Percentiles rank a stretch among this genome's conserved stretches.
Conservation (phyloP, 2,329 filamentous ascomycete species). For the Talaromyces sp. region DNA sequence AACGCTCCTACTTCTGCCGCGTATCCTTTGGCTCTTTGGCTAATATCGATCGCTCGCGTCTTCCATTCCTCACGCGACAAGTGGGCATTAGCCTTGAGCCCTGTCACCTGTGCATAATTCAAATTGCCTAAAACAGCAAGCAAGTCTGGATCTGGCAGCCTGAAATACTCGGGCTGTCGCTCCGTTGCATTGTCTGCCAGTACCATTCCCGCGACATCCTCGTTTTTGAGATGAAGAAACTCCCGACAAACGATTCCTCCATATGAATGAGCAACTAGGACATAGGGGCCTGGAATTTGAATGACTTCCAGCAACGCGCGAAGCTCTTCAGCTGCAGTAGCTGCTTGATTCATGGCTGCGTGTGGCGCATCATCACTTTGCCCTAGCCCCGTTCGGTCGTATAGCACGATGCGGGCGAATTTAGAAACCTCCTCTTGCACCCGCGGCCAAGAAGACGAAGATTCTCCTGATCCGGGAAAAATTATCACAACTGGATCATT, state of each 20-base stretch:
- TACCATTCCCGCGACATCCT: conserved; percentile 31
- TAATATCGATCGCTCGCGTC: conserved; percentile 24
- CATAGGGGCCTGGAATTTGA: conserved; percentile 21
- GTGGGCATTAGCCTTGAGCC: conserved; percentile 22
- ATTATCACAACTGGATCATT: conserved; percentile 28
- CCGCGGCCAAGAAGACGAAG: conserved; percentile 27
- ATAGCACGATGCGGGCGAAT: conserved; percentile 27
- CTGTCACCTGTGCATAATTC: conserved; percentile 27
- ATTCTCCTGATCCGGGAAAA: conserved; percentile 32
- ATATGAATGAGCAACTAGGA: conserved; percentile 37
- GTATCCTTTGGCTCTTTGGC: conserved; percentile 16
- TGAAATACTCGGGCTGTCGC: conserved; percentile 25
- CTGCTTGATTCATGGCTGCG: conserved; percentile 13
- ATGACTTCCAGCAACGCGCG: conserved; percentile 21
- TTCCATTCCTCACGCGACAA: conserved; percentile 32
- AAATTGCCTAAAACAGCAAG: conserved; percentile 25
- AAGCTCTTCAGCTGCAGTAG: conserved; percentile 26
- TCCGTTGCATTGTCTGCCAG: conserved; percentile 34
- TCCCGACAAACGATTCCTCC: conserved; percentile 36
- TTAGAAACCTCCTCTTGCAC: conserved; percentile 24
- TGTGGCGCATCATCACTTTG: conserved; percentile 22
- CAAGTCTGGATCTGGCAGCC: conserved; percentile 26
- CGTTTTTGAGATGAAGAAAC: conserved; percentile 28
- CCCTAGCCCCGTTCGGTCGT: conserved; percentile 36
- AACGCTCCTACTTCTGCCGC: conserved; percentile 19